phyloP scores from a whole-genome alignment of 2,329 filamentous ascomycete genomes.

The Thelonectria discophora region DNA sequence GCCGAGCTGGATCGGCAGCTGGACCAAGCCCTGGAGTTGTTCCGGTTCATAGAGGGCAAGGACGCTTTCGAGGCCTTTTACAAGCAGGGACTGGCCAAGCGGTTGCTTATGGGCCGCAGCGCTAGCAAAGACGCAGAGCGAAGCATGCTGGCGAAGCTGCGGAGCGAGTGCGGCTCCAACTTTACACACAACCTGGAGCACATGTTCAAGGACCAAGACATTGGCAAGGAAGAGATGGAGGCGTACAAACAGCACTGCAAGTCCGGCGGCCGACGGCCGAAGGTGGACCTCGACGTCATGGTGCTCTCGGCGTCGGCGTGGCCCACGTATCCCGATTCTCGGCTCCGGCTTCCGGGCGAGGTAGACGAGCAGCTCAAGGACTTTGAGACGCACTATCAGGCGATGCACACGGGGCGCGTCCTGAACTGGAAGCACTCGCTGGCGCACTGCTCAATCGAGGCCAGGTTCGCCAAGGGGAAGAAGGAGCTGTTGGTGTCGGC shows the following conservation, averaged over 20 bases:
- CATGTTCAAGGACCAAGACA: conserved; percentile 99
- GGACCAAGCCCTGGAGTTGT: conserved; percentile 91
- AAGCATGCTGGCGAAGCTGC: conserved; percentile 91
- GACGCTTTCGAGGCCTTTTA: conserved; percentile 99
- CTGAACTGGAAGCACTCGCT: conserved; percentile 92
- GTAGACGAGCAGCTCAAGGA: conserved; percentile 79
- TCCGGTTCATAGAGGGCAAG: conserved; percentile 96
- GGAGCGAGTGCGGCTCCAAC: conserved; percentile 89
- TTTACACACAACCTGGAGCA: conserved; percentile 98
- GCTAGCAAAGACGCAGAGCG: conserved; percentile 95
- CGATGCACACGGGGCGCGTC: conserved; percentile 87
- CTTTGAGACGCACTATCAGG: conserved; percentile 87
- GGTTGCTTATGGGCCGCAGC: conserved; percentile 89
- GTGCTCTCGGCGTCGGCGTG: conserved; percentile 92
- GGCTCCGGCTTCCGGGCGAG: conserved; percentile 76
- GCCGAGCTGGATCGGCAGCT: conserved; percentile 90
- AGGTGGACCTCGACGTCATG: conserved; percentile 77
- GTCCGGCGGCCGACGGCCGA: conserved; percentile 58
- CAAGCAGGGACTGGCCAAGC: conserved; percentile 93
- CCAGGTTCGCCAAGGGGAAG: conserved; percentile 77
- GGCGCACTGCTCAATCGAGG: conserved; percentile 88
- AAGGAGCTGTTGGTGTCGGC: conserved; percentile 93
- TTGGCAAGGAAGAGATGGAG: conserved; percentile 92
- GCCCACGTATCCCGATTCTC: conserved; percentile 85
- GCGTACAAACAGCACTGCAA: conserved; percentile 78